phyloP scores from a whole-genome alignment of 176 grass and related monocot genomes.

The Otatea glauca region DNA sequence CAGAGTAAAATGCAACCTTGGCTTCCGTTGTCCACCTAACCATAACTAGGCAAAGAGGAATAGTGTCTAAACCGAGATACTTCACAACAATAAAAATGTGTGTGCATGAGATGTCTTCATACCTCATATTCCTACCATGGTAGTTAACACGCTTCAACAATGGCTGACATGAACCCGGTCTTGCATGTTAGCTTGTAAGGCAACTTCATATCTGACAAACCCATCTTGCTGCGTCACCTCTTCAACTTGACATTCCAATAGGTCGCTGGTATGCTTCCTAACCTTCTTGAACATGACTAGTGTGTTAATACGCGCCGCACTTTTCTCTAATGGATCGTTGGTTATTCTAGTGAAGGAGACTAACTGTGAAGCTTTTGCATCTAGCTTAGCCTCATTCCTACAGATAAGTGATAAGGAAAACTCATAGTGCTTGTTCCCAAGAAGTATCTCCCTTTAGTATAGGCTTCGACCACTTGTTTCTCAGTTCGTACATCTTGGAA shows the following conservation, averaged over 20 bases:
- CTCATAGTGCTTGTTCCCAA: slow-evolving; percentile 39
- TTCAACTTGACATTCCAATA: background rate
- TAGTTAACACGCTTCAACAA: background rate
- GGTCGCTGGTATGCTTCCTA: background rate
- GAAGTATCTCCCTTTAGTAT: slow-evolving; percentile 30
- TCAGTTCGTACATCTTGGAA: slow-evolving; percentile 26
- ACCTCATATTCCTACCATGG: background rate
- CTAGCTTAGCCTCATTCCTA: slow-evolving; percentile 24
- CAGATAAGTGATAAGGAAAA: background rate
- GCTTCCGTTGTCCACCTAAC: background rate
- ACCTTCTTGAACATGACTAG: slow-evolving; percentile 35
- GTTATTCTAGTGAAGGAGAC: slow-evolving; percentile 12
- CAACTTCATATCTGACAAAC: background rate
- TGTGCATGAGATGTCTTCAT: background rate
- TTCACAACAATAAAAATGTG: background rate
- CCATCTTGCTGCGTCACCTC: background rate
- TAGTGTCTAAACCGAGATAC: background rate
- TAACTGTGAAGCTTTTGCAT: slow-evolving; percentile 4
- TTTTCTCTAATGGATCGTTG: slow-evolving; percentile 15
- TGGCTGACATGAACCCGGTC: slow-evolving; percentile 2
- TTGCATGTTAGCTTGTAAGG: background rate
- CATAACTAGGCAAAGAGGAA: background rate
- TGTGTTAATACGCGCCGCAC: slow-evolving; percentile 22
- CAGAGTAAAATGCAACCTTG: background rate
- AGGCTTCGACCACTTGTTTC: slow-evolving; percentile 31